Percentiles rank a stretch among this genome's conserved stretches.
Evolutionary conservation across 2,329 filamentous ascomycete genomes (phyloP).

Genomic region (Epichloe scottii): DNA sequence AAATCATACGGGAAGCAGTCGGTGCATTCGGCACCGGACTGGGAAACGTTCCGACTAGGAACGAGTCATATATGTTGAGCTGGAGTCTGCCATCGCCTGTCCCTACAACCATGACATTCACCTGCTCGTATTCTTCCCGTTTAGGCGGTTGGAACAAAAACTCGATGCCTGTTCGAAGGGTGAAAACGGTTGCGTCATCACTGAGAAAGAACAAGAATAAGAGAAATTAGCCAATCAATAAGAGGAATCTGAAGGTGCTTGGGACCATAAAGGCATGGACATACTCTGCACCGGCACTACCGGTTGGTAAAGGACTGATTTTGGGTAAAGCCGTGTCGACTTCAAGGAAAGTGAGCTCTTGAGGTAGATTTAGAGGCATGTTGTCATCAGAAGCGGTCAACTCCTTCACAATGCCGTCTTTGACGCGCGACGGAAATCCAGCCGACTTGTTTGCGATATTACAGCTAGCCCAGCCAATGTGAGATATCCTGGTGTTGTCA

Average conservation of each 20-base stretch:
- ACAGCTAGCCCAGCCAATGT: constrained; percentile 41
- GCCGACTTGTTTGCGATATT: constrained; percentile 20
- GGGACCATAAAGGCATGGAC: constrained; percentile 13
- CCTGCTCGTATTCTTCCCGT: constrained; percentile 55
- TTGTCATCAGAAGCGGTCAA: constrained; percentile 6
- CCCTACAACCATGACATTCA: constrained; percentile 67
- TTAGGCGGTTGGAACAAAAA: constrained; percentile 53
- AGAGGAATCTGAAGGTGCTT: background rate
- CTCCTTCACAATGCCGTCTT: constrained; percentile 8
- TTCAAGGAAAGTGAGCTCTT: constrained; percentile 62
- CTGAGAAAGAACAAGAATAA: constrained; percentile 7
- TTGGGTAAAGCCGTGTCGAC: constrained; percentile 65
- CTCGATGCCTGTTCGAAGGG: constrained; percentile 55
- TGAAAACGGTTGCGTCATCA: constrained; percentile 52
- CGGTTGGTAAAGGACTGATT: constrained; percentile 53
- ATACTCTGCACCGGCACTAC: constrained; percentile 50
- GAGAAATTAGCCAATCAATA: constrained; percentile 5
- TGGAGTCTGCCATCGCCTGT: constrained; percentile 60
- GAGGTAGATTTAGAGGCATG: constrained; percentile 44
- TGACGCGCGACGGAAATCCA: constrained; percentile 4
- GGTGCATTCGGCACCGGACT: constrained; percentile 26
- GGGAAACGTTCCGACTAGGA: constrained; percentile 58
- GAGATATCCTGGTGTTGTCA: constrained; percentile 31
- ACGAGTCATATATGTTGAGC: constrained; percentile 75
- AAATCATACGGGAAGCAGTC: constrained; percentile 26